A percentile compares a stretch with the other conserved stretches of the same genome.
Evolutionary conservation across 2,329 filamentous ascomycete species (phyloP).

Genomic region (Aspergillus fumigatus): DNA sequence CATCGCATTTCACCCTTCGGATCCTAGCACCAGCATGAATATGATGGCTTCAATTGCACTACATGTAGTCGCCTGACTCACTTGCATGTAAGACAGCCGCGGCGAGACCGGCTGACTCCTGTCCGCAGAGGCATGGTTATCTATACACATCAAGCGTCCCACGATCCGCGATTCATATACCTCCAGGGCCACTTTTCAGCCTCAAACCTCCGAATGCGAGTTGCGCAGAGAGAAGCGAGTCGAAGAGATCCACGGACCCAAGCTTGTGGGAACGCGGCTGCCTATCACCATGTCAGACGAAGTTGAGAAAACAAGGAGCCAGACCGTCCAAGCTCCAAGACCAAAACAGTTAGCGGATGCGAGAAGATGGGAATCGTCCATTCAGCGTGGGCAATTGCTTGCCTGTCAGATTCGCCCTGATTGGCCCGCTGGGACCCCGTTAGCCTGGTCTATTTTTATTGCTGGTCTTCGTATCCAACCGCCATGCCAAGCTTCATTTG

Average conservation of each 20-base stretch:
- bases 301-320: neutral
- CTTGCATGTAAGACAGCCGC: slow-evolving; percentile 53
- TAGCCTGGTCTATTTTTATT: neutral
- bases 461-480: no score
- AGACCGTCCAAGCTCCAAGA: neutral
- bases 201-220: neutral
- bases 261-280: neutral
- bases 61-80: slow-evolving; percentile 35
- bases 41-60: neutral
- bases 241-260: neutral
- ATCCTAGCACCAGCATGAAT: slow-evolving; percentile 32
- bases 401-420: neutral
- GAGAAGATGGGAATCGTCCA: neutral
- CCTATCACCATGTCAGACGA: neutral
- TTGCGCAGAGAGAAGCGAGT: neutral
- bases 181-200: neutral
- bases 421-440: no score
- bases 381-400: neutral
- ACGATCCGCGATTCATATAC: neutral
- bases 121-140: neutral
- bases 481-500: neutral
- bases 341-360: neutral
- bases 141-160: neutral
- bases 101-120: slow-evolving; percentile 12
- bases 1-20: slow-evolving; percentile 55